Percentiles rank a stretch among this genome's conserved stretches.
Conservation (phyloP, 1,139 yeast genomes). For the Groenewaldozyma auringiensis region DNA sequence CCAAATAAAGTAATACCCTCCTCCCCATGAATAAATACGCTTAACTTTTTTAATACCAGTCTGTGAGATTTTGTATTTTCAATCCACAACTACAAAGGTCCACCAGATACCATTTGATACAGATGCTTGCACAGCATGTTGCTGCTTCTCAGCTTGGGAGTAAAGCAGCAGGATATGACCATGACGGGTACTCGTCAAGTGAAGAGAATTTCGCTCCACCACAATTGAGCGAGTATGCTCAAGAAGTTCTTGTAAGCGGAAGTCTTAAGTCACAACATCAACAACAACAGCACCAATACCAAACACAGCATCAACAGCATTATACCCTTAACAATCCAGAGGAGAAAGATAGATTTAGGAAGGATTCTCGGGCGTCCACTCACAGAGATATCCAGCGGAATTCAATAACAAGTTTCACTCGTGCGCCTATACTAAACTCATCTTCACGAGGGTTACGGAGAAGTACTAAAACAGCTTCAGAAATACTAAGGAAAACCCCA, state of each 20-base stretch:
- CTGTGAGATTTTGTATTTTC: no score
- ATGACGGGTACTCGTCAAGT: constrained; percentile 25
- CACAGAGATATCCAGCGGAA: background rate
- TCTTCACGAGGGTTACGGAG: background rate
- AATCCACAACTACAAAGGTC: no score
- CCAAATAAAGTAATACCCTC: no score
- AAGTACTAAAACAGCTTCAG: background rate
- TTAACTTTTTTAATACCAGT: no score
- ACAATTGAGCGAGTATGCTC: constrained; percentile 47
- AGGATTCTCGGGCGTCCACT: background rate
- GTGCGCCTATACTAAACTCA: background rate
- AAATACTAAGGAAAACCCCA: background rate
- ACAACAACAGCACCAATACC: background rate
- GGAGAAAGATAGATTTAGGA: background rate
- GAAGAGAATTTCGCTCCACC: constrained; percentile 58
- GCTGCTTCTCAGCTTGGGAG: no score
- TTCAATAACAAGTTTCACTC: background rate
- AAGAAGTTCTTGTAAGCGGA: constrained; percentile 33
- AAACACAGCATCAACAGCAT: no score
- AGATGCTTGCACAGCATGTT: no score
- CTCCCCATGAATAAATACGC: no score
- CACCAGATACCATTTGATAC: no score
- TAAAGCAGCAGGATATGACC: constrained; percentile 15
- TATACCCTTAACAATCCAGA: no score
- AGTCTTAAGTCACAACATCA: constrained; percentile 4